A percentile compares a stretch with the other conserved stretches of the same genome.
phyloP scores from a whole-genome alignment of 2,329 filamentous ascomycete genomes.

The Pseudogymnoascus sp. region DNA sequence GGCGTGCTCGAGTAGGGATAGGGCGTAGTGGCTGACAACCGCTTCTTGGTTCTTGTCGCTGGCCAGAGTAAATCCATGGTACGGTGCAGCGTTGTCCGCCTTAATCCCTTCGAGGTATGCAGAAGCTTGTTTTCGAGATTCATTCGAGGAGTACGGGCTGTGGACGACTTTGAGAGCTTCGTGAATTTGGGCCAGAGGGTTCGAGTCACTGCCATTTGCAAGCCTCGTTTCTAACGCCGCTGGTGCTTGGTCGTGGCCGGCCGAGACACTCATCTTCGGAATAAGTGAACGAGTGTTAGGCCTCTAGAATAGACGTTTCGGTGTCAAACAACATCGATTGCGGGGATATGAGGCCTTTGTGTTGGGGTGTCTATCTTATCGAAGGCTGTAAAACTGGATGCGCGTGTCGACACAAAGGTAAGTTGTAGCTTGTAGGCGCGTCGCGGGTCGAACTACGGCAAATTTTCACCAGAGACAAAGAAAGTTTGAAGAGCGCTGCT shows the following conservation, averaged over 20 bases:
- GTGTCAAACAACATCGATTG: conserved; percentile 6
- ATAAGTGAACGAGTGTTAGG: conserved; percentile 5
- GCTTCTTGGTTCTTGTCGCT: conserved; percentile 65
- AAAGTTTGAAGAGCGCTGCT: conserved; percentile 4
- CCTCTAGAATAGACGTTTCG: background rate
- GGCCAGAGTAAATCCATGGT: conserved; percentile 77
- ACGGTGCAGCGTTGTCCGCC: conserved; percentile 65
- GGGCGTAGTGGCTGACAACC: conserved; percentile 84
- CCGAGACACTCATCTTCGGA: conserved; percentile 5
- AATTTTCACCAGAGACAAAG: background rate
- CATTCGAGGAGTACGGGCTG: conserved; percentile 69
- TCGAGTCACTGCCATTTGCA: conserved; percentile 32
- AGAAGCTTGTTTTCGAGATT: conserved; percentile 73
- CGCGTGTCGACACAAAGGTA: background rate
- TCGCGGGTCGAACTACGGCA: background rate
- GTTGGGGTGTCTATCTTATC: conserved; percentile 9
- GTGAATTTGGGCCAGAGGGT: conserved; percentile 59
- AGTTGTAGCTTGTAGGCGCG: background rate
- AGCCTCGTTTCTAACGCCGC: conserved; percentile 18
- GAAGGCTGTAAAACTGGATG: background rate
- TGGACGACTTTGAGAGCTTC: conserved; percentile 84
- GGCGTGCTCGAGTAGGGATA: conserved; percentile 83
- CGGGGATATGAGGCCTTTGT: conserved; percentile 6
- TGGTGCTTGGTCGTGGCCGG: conserved; percentile 7
- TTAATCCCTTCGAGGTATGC: conserved; percentile 82